Conservation (phyloP, 2,329 filamentous ascomycete genomes). For the Remersonia thermophila region DNA sequence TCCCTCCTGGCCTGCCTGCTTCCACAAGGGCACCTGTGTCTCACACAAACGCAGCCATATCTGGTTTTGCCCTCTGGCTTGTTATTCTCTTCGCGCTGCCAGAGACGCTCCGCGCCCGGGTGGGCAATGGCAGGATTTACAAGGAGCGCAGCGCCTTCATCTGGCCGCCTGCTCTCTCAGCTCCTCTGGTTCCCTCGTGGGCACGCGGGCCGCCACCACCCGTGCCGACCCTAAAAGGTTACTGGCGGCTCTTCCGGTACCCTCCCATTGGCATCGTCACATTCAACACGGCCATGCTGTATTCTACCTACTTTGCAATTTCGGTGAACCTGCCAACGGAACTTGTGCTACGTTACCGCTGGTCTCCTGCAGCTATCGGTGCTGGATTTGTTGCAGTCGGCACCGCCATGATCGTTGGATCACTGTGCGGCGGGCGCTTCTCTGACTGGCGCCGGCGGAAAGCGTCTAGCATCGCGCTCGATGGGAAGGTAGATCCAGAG, state of each 20-base stretch:
- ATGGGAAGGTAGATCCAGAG: constrained; percentile 10
- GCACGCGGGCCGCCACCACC: constrained; percentile 7
- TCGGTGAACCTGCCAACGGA: constrained; percentile 6
- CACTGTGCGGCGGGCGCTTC: constrained; percentile 6
- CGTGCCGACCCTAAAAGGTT: constrained; percentile 5
- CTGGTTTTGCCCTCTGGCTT: constrained; percentile 5
- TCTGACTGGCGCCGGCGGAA: constrained; percentile 10
- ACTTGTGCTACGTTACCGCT: constrained; percentile 5
- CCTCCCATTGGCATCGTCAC: constrained; percentile 9
- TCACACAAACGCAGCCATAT: constrained; percentile 4
- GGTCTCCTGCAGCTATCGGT: constrained; percentile 8
- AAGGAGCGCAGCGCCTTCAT: constrained; percentile 1
- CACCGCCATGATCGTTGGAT: constrained; percentile 8
- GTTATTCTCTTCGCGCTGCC: constrained; percentile 5
- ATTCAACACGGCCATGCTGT: constrained; percentile 9
- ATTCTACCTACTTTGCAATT: constrained; percentile 11
- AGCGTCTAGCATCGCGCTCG: neutral
- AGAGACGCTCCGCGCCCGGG: constrained; percentile 8
- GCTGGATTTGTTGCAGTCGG: constrained; percentile 9
- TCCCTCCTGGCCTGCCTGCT: neutral
- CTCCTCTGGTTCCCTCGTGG: constrained; percentile 5
- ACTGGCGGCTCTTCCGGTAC: constrained; percentile 9
- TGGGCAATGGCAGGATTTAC: constrained; percentile 7
- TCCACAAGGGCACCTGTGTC: neutral
- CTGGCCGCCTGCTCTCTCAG: constrained; percentile 8